Evolutionary conservation across 139 green algal species (phyloP), one percentile per base, ranked within the genome.

Genomic region (Penium margaritaceum): DNA sequence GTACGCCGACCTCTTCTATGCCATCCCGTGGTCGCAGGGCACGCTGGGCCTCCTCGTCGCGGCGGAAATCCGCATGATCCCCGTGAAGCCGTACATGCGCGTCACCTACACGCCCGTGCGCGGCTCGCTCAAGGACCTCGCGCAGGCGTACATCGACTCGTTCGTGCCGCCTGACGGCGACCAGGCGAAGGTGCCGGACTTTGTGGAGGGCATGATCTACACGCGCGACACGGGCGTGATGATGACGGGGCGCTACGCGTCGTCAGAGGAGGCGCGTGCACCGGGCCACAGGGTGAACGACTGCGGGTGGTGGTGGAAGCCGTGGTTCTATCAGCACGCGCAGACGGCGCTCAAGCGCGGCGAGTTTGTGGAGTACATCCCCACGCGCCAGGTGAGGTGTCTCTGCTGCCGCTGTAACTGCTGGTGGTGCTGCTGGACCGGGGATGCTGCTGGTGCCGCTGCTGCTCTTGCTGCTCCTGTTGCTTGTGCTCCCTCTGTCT

Each of bases 131-230:
- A 38, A 27, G 15, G 64, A 60, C 21, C 60, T 72, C 12, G 29
- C 41, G 27, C 64, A 72, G 64, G 64, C 64, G 6, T 72, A 72
- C 43, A 62, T 35, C 29, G 64, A 72, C 27, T 72, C 41, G 19
- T 72, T 72, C 39, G 32, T 21, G 27, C 64, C 64, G 9, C 64
- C 39, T 2, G 64, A 72, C 21, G 43, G 64, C 7, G 64, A 72
- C 64, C 64, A 72, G 64, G n/a, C n/a, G n/a, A 58, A 72, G 64
- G 64, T 72, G n/a, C 69, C 69, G 5, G 69, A 76, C 27, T 79
- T 79, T 30, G 51, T 79, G 44, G 72, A 79, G 72, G 61, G 34
- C 5, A 79, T 79, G 51, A 32, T 74, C 19, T 79, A 79, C 53
- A 66, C 33, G 27, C 19, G 14, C 24, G 30, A 36, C 39, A n/a